Base-by-base conservation (phyloP, 2,329 filamentous ascomycete genomes). In the Penicillium sp. region DNA sequence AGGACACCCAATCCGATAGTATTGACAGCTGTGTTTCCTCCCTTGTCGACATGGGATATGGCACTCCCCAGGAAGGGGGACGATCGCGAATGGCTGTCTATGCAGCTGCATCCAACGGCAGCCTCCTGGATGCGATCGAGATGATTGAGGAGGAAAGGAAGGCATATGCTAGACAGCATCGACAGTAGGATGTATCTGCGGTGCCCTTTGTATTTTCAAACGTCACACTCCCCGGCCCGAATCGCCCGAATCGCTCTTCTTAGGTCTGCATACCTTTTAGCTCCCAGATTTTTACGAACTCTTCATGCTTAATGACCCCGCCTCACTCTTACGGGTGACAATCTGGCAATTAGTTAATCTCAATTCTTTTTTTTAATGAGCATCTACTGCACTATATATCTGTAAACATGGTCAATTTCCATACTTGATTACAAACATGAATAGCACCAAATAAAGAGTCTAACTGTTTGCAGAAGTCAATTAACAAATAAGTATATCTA, bases 61-160 rank as follows among this genome's bases (percentile, higher is more conserved):
- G 69, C 20, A 61, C 56, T 14, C 61, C 59, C 20, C 55, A 67
- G 16, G 62, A 69, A 20, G 69, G 71, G 20, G 73, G 73, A 39
- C 58, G 54, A 25, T 60, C 70, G 27, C 66, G 76, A 38, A 65
- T 79, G 49, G 62, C 63, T 28, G 65, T 77, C 9, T 78, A 76
- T 66, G 76, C 76, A 13, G 69, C 71, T 24, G 75, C 74, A 24
- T 70, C 73, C 13, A 66, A 73, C 20, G 74, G 75, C 14, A 68
- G 67, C 46, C 60, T 79, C 20, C 62, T 62, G 24, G 73, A 76
- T 46, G 76, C 76, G 2, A 77, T 79, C 57, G 76, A 78, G 42
- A 76, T 78, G 70, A 77, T 79, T 55, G 76, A 78, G 53, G 76
- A 79, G 52, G 76, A 79, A 52, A 69, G 73, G 39, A 71, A 69